These are phyloP conservation scores for Emydomyces testavorans DNA, from an alignment of 2,329 filamentous ascomycete species.

Conservation along the genomic window DNA sequence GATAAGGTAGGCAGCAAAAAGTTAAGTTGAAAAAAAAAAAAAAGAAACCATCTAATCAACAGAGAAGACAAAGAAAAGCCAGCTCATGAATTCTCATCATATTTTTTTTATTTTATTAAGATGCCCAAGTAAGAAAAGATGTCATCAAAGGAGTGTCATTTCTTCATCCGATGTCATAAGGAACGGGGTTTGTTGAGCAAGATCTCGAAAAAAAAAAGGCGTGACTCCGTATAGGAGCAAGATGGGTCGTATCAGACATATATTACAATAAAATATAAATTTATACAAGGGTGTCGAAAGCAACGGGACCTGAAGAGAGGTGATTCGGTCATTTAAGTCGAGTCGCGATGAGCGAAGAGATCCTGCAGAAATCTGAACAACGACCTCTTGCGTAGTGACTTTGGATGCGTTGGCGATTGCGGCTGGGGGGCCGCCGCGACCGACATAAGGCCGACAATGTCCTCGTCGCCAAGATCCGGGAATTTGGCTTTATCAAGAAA, in stretches of 20 bases:
- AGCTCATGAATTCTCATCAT: too few relatives aligned
- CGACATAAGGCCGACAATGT: constrained; percentile 89
- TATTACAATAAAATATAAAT: constrained; percentile 10
- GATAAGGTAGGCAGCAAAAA: not conserved
- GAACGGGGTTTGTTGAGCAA: too few relatives aligned
- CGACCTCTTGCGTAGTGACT: constrained; percentile 33
- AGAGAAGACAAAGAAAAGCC: not conserved
- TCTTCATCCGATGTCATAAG: constrained; percentile 11
- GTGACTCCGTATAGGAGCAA: constrained; percentile 9
- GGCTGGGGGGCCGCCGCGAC: constrained; percentile 30
- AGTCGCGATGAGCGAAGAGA: constrained; percentile 22
- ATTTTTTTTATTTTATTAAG: too few relatives aligned
- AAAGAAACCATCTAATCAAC: too few relatives aligned
- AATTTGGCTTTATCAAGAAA: constrained; percentile 60
- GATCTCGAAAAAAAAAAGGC: constrained; percentile 4
- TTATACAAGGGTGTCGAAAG: constrained; percentile 7
- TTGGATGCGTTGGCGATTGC: constrained; percentile 33
- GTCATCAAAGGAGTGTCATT: constrained; percentile 14
- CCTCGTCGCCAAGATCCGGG: constrained; percentile 73
- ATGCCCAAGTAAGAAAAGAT: too few relatives aligned
- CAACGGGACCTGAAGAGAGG: not conserved
- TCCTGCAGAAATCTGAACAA: constrained; percentile 37
- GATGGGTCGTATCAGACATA: not conserved
- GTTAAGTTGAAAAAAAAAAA: not conserved
- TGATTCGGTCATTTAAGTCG: not conserved